Evolutionary conservation across 345 rosid species (phyloP), one percentile per base, ranked within the genome.

Genomic region (Pugionium dolabratum): DNA sequence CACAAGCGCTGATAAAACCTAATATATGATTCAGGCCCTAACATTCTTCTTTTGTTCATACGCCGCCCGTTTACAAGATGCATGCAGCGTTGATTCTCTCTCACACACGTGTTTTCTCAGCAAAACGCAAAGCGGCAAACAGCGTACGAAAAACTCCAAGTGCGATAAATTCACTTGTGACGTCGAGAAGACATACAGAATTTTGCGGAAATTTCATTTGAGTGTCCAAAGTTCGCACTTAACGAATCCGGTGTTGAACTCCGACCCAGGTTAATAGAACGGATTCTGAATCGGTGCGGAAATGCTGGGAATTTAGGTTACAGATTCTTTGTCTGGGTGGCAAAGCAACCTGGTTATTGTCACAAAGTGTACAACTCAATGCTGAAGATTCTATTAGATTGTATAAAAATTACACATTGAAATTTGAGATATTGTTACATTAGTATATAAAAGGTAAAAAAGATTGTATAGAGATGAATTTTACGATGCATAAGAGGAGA

Each of bases 251-350:
- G 99, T 9, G 71, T 94, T 33, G 73, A 74, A 28, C 64, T 84
- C 70, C 86, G 90, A 28, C 69, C 79, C 5, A 92, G 97, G 2
- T 79, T 94, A 32, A 83, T 88, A 3, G 96, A 86, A 66, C 88
- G 95, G 5, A 96, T 94, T 5, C 45, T 94, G 65, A 86, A 79
- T 75, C 96, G 99, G 8, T 94, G 97, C 7, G 96, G 99, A 0
- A 95, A 90, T 67, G 97, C 90, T 0, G 96, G 99, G 64, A 88
- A 72, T 79, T 71, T 94, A 30, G 99, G 92, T 39, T 90, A 88
- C 66, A 83, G 75, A 54, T 90, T 86, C 81, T 90, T 83, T 63
- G 81, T 77, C 2, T 88, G 97, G 97, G 95, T 92, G 1, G 82
- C 91, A 42, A 88, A 86, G 73, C 99, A 80, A 66, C 89, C 96